These are phyloP conservation scores for Chloropicon primus DNA, from an alignment of 139 green algal genomes.

Conservation along the genomic window DNA sequence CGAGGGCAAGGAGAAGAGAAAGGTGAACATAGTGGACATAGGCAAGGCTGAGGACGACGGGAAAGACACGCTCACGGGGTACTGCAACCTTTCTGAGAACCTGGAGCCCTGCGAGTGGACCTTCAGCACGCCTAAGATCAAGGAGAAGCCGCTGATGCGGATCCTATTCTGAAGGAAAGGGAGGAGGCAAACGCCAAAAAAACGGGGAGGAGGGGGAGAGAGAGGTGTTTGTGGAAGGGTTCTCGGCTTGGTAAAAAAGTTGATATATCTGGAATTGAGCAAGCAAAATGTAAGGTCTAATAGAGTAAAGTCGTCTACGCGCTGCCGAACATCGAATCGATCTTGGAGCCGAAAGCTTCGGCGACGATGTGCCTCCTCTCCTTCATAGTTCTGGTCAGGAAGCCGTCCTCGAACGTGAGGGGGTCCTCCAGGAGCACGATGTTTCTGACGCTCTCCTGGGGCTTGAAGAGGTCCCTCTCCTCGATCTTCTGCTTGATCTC, in stretches of 20 bases:
- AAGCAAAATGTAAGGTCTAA: not conserved
- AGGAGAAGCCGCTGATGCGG: not conserved
- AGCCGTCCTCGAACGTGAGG: constrained; percentile 63
- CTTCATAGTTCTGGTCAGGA: constrained; percentile 88
- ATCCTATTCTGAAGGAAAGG: not conserved
- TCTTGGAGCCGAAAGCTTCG: constrained; percentile 27
- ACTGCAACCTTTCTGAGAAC: not conserved
- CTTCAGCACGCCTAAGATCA: not conserved
- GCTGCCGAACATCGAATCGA: constrained; percentile 24
- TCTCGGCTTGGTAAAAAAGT: too few species aligned
- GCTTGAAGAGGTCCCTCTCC: constrained; percentile 14
- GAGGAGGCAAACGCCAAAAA: too few species aligned
- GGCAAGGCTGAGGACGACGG: not conserved
- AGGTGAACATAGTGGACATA: not conserved
- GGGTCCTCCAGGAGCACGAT: constrained; percentile 31
- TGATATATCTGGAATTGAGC: too few species aligned
- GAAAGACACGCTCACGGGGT: not conserved
- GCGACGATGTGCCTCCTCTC: constrained; percentile 44
- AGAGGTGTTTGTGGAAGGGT: too few species aligned
- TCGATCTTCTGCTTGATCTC: constrained; percentile 7
- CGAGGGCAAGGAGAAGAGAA: not conserved
- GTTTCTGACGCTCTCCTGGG: constrained; percentile 9
- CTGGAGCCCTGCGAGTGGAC: not conserved
- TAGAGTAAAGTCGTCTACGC: too few species aligned
- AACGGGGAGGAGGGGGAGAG: too few species aligned